A percentile compares a stretch with the other conserved stretches of the same genome.
phyloP scores from a whole-genome alignment of 805 yeast species.

The Candida sonorensis region DNA sequence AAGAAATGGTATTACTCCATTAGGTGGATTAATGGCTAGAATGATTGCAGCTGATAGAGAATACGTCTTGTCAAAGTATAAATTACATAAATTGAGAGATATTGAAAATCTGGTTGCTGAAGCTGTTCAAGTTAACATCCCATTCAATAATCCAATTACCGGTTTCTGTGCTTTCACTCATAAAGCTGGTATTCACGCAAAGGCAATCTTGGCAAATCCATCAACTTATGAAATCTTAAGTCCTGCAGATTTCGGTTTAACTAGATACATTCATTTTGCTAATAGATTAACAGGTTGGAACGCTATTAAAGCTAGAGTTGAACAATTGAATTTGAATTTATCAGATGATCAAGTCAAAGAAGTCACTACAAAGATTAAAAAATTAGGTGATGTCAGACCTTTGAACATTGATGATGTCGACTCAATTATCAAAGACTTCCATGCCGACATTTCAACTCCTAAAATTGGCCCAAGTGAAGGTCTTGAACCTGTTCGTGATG shows the following conservation, averaged over 20 bases:
- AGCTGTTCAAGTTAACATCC: conserved; percentile 93
- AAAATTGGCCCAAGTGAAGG: conserved; percentile 29
- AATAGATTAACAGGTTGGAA: conserved; percentile 99
- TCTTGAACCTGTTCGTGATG: conserved; percentile 22
- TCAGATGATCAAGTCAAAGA: conserved; percentile 93
- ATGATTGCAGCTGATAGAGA: conserved; percentile 99
- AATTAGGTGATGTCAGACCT: conserved; percentile 91
- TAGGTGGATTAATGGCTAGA: conserved; percentile 98
- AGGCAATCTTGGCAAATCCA: conserved; percentile 97
- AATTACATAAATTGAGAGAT: conserved; percentile 92
- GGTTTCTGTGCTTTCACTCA: conserved; percentile 99
- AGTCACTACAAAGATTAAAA: conserved; percentile 88
- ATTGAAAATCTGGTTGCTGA: conserved; percentile 94
- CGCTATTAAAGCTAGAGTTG: conserved; percentile 97
- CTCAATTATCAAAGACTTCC: conserved; percentile 90
- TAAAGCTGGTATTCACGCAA: conserved; percentile 99
- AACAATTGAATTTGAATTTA: conserved; percentile 84
- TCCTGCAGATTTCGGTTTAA: conserved; percentile 92
- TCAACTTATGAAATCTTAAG: conserved; percentile 96
- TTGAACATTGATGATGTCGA: conserved; percentile 96
- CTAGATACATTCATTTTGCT: conserved; percentile 96
- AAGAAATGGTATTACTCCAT: conserved; percentile 96
- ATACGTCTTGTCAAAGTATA: conserved; percentile 89
- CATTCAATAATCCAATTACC: conserved; percentile 97
- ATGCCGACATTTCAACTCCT: conserved; percentile 57